phyloP scores from a whole-genome alignment of 352 stramenopile species.

The Hyaloperonospora brassicae region DNA sequence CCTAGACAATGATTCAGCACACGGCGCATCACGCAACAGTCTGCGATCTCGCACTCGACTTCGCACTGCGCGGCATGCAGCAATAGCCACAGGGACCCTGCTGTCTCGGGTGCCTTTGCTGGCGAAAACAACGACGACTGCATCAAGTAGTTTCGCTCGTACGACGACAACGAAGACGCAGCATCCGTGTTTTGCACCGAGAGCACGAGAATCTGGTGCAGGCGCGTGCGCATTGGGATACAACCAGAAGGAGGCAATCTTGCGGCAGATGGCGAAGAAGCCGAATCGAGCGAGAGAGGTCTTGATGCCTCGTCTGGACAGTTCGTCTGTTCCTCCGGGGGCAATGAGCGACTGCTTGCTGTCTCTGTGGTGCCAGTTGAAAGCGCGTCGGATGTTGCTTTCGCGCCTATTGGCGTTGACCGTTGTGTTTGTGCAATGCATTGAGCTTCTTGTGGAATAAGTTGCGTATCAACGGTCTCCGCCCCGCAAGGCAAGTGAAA shows the following conservation, averaged over 20 bases:
- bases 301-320: constrained; percentile 14
- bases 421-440: constrained; percentile 1
- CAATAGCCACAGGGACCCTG: constrained; percentile 63
- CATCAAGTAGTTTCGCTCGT: constrained; percentile 45
- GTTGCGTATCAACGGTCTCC: constrained; percentile 10
- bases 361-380: constrained; percentile 14
- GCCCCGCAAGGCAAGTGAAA: constrained; percentile 39
- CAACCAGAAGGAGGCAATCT: constrained; percentile 21
- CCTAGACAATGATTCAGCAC: constrained; percentile 56
- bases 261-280: constrained; percentile 18
- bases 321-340: constrained; percentile 21
- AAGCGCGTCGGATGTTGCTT: constrained; percentile 6
- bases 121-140: constrained; percentile 45
- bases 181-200: constrained; percentile 39
- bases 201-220: constrained; percentile 39
- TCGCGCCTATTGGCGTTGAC: constrained; percentile 13
- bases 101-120: constrained; percentile 46
- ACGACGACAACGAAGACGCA: constrained; percentile 35
- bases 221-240: constrained; percentile 31
- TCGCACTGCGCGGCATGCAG: constrained; percentile 45
- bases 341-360: constrained; percentile 15
- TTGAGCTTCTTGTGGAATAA: constrained; percentile 11
- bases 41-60: constrained; percentile 41
- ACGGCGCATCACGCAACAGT: constrained; percentile 62
- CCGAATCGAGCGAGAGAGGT: constrained; percentile 25